Conservation (phyloP, 371 early-diverging fungal species). For the Mortierella sp. region DNA sequence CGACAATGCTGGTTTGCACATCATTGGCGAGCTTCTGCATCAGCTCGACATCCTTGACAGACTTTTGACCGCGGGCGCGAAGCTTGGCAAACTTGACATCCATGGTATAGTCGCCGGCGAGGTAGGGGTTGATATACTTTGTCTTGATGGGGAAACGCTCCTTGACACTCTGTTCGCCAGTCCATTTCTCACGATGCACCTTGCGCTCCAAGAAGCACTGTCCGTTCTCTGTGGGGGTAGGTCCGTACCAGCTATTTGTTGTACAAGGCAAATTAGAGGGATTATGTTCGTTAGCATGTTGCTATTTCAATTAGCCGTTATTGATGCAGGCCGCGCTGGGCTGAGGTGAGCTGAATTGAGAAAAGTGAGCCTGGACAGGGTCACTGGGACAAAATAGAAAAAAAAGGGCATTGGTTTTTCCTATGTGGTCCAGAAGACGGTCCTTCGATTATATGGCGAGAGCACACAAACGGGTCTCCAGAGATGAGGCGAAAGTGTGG, state of each 20-base stretch:
- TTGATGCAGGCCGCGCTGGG: too few species aligned
- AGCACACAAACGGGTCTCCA: too few species aligned
- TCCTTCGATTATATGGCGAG: too few species aligned
- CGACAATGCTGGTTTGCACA: slow-evolving; percentile 82
- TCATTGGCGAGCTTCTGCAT: slow-evolving; percentile 88
- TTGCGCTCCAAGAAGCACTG: slow-evolving; percentile 99
- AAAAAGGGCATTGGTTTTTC: too few species aligned
- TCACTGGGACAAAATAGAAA: background rate
- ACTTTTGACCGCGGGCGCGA: slow-evolving; percentile 84
- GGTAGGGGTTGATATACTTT: slow-evolving; percentile 91
- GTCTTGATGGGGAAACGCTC: slow-evolving; percentile 97
- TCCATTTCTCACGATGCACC: slow-evolving; percentile 98
- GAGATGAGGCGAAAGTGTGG: background rate
- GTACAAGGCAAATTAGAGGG: too few species aligned
- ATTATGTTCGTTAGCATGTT: too few species aligned
- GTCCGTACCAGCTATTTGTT: slow-evolving; percentile 90
- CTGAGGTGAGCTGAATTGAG: too few species aligned
- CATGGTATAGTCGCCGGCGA: slow-evolving; percentile 87
- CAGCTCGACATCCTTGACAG: slow-evolving; percentile 86
- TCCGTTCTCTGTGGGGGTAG: slow-evolving; percentile 76
- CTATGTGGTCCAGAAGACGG: too few species aligned
- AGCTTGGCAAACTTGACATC: slow-evolving; percentile 86
- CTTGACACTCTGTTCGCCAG: slow-evolving; percentile 97
- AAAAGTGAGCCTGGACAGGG: background rate
- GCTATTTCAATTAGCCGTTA: too few species aligned